Evolutionary conservation across 164 flowering plant genomes (phyloP).

Genomic region (Aristolochia fimbriata): DNA sequence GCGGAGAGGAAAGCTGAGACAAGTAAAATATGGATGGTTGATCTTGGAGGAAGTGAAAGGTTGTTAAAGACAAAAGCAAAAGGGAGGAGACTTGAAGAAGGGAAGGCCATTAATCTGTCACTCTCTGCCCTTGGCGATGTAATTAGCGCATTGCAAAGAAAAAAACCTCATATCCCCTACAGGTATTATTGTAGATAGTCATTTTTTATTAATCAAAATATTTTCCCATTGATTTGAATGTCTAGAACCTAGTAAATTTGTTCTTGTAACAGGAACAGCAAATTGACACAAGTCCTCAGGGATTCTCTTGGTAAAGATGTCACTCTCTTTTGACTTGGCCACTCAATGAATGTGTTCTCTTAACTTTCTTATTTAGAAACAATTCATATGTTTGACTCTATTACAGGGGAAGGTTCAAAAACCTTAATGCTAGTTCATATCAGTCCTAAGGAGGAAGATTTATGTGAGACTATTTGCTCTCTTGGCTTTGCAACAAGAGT

Average conservation of each 20-base stretch:
- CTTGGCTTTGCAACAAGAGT: conserved; percentile 54
- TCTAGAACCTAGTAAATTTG: no score
- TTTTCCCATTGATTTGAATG: background rate
- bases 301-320: conserved; percentile 54
- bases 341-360: background rate
- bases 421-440: conserved; percentile 63
- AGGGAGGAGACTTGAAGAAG: conserved; percentile 63
- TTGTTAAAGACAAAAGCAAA: conserved; percentile 48
- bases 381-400: background rate
- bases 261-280: conserved; percentile 56
- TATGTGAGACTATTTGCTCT: conserved; percentile 58
- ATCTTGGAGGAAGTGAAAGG: conserved; percentile 75
- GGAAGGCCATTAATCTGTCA: conserved; percentile 64
- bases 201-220: background rate
- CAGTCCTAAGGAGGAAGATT: conserved; percentile 62
- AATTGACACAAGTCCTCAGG: conserved; percentile 61
- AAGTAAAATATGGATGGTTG: conserved; percentile 62
- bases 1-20: conserved; percentile 41
- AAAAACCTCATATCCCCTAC: conserved; percentile 43
- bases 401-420: conserved; percentile 57
- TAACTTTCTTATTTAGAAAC: background rate
- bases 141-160: conserved; percentile 50
- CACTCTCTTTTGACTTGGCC: conserved; percentile 2
- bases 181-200: conserved; percentile 21
- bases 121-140: conserved; percentile 74